A percentile compares a stretch with the other conserved stretches of the same genome.
These are phyloP conservation scores for Poronia punctata DNA, from an alignment of 495 filamentous ascomycete species.

Conservation along the genomic window DNA sequence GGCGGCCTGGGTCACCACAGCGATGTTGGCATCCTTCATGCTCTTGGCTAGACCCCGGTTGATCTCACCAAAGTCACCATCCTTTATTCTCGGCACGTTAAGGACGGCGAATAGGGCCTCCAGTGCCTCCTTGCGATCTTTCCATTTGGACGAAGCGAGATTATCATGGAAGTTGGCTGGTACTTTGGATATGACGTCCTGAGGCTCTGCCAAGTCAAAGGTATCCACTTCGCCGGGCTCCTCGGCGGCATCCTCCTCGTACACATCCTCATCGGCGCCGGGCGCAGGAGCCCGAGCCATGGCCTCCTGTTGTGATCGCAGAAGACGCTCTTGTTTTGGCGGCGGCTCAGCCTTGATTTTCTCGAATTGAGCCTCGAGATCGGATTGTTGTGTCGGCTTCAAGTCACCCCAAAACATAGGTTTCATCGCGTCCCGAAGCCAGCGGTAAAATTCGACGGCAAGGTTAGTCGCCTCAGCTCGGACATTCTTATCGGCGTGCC, in stretches of 20 bases:
- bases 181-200: conserved; percentile 80
- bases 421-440: conserved; percentile 97
- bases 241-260: conserved; percentile 55
- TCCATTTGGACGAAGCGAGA: conserved; percentile 89
- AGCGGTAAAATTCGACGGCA: conserved; percentile 91
- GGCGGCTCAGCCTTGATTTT: conserved; percentile 78
- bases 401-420: conserved; percentile 94
- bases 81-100: conserved; percentile 88
- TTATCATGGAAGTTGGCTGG: conserved; percentile 76
- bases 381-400: conserved; percentile 91
- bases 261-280: conserved; percentile 49
- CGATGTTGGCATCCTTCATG: conserved; percentile 98
- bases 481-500: conserved; percentile 97
- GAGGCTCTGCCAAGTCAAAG: conserved; percentile 84
- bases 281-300: conserved; percentile 58
- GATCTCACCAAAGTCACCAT: conserved; percentile 80
- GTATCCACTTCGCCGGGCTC: conserved; percentile 67
- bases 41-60: conserved; percentile 76
- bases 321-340: conserved; percentile 86
- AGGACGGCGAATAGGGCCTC: conserved; percentile 70
- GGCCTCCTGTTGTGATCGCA: conserved; percentile 81
- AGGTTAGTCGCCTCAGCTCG: conserved; percentile 89
- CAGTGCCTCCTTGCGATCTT: conserved; percentile 90
- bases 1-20: conserved; percentile 86
- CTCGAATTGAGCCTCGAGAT: conserved; percentile 91